A percentile compares a stretch with the other conserved stretches of the same genome.
These are phyloP conservation scores for Cladobotryum protrusum DNA, from an alignment of 2,329 filamentous ascomycete genomes.

Conservation along the genomic window DNA sequence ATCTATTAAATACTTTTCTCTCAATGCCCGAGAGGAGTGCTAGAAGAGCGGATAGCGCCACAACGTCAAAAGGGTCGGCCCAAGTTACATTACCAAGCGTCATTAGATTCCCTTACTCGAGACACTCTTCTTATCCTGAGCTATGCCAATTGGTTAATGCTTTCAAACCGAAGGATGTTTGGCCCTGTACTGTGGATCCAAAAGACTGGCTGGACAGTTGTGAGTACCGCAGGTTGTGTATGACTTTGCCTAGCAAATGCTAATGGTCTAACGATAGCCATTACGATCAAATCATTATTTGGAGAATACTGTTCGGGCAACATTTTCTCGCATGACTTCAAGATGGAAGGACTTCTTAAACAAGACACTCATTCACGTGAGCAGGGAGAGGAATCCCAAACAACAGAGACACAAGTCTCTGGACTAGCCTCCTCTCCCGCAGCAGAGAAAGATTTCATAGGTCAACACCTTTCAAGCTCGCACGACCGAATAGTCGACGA, in stretches of 20 bases:
- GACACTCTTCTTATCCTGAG: conserved; percentile 82
- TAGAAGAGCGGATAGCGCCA: too few relatives aligned
- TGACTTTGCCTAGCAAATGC: too few relatives aligned
- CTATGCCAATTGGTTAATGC: conserved; percentile 62
- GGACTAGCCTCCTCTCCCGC: background rate
- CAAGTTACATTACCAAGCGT: conserved; percentile 28
- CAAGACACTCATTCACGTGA: background rate
- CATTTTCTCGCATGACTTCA: conserved; percentile 57
- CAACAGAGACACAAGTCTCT: background rate
- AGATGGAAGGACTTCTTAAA: conserved; percentile 41
- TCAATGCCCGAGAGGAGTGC: background rate
- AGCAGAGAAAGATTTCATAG: too few relatives aligned
- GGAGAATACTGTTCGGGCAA: conserved; percentile 58
- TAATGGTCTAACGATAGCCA: conserved; percentile 22
- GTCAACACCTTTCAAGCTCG: background rate
- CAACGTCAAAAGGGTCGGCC: background rate
- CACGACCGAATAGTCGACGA: background rate
- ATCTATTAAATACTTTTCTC: conserved; percentile 1
- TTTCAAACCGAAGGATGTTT: conserved; percentile 70
- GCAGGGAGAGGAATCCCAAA: background rate
- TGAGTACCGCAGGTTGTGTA: conserved; percentile 11
- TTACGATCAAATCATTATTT: conserved; percentile 66
- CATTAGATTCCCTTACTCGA: conserved; percentile 73
- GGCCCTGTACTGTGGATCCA: conserved; percentile 71
- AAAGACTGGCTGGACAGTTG: conserved; percentile 54